Conservation (phyloP, 768 basidiomycete species). For the Suillus weaverae region DNA sequence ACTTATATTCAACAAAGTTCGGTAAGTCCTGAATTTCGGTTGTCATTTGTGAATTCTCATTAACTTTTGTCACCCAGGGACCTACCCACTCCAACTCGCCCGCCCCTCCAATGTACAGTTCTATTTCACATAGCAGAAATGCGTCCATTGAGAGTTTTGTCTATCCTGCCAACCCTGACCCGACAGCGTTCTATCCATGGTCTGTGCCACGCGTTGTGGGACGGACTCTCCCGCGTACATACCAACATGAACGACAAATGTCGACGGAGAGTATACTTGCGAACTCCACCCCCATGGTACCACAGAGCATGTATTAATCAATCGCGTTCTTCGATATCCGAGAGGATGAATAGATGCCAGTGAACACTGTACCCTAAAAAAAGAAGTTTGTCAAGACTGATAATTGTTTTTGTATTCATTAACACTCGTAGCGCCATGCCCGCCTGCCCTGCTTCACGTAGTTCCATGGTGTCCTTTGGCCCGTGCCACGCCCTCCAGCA, state of each 20-base stretch:
- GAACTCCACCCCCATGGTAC: constrained; percentile 26
- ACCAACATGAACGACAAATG: constrained; percentile 23
- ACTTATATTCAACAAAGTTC: not conserved
- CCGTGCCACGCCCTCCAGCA: not conserved
- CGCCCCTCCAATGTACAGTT: constrained; percentile 9
- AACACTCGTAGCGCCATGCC: not conserved
- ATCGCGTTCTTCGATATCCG: not conserved
- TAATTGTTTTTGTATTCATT: constrained; percentile 12
- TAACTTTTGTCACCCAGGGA: not conserved
- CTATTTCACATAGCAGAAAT: constrained; percentile 4
- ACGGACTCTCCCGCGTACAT: constrained; percentile 20
- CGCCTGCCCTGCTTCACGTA: not conserved
- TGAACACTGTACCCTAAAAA: constrained; percentile 11
- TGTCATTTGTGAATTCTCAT: not conserved
- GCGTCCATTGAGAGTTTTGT: constrained; percentile 27
- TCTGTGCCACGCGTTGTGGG: constrained; percentile 39
- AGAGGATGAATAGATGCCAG: constrained; percentile 5
- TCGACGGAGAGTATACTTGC: constrained; percentile 28
- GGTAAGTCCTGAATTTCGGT: not conserved
- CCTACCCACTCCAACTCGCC: constrained; percentile 1
- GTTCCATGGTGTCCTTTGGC: not conserved
- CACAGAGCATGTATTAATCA: constrained; percentile 21
- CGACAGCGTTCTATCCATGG: constrained; percentile 36
- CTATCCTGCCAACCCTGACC: constrained; percentile 22
- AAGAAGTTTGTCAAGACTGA: constrained; percentile 7